Evolutionary conservation across 176 grass and related monocot genomes (phyloP), one percentile per base, ranked within the genome.

Genomic region (Phragmites australis): DNA sequence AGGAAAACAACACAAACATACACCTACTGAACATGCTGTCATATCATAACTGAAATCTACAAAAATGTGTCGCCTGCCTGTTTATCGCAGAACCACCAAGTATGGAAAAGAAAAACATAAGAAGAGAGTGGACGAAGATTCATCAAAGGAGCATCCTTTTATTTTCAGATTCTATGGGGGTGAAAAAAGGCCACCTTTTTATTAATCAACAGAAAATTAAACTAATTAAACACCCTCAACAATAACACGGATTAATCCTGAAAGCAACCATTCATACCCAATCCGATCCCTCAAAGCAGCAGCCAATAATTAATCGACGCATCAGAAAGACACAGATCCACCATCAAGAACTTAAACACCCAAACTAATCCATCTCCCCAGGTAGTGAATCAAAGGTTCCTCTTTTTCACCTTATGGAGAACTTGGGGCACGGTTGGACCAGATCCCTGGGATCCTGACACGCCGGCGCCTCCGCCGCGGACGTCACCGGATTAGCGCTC

Each of bases 331-430:
- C 67, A 56, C 19, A 82, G 70, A 86, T 52, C 52, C 74, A 43
- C 4, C 56, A 79, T 79, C 64, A 89, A 82, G 73, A 77, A 81
- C 49, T 71, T 81, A 84, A 87, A 66, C 41, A 65, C 85, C 66
- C n/a, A 65, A 54, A 69, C 78, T 77, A 87, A 82, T 74, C 53
- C 63, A 75, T 67, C 81, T 81, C 44, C 46, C 21, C 54, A 85
- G 72, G 58, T 61, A 81, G 46, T 57, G 34, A 70, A 91, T 25
- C 61, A 70, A 45, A 84, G 75, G 22, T 56, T 39, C 34, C 56
- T 77, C 74, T 40, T 55, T 81, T 62, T 93, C 88, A 96, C 96
- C 96, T 93, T 86, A 99, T 99, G 29, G 90, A 99, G 84, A 99
- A 99, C 42, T 89, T 90, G 79, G 88, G 84, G 67, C 61, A 72